phyloP scores from a whole-genome alignment of 2,329 filamentous ascomycete genomes.

The Exophiala sideris region DNA sequence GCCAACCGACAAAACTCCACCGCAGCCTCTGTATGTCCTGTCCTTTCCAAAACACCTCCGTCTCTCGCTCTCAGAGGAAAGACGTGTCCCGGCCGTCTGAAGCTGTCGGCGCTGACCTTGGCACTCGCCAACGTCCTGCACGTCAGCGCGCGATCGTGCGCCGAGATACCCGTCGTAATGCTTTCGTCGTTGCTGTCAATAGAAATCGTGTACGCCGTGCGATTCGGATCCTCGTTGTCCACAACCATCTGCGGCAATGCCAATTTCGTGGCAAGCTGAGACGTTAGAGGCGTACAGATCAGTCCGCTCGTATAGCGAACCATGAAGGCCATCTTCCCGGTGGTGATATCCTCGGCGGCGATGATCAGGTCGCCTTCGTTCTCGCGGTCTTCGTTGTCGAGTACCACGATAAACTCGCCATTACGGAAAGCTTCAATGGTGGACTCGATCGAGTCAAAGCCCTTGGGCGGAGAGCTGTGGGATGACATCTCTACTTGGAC shows the following conservation, averaged over 20 bases:
- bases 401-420: conserved; percentile 92
- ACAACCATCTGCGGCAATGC: conserved; percentile 85
- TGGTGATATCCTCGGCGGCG: conserved; percentile 76
- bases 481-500: conserved; percentile 7
- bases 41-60: conserved; percentile 75
- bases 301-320: conserved; percentile 84
- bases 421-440: conserved; percentile 32
- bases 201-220: conserved; percentile 89
- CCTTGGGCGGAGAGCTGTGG: conserved; percentile 11
- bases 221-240: conserved; percentile 71
- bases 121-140: conserved; percentile 74
- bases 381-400: conserved; percentile 87
- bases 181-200: conserved; percentile 72
- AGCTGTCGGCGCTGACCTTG: conserved; percentile 53
- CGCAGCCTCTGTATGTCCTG: conserved; percentile 90
- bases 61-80: conserved; percentile 75
- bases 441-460: conserved; percentile 34
- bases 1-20: conserved; percentile 85
- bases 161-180: conserved; percentile 85
- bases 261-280: conserved; percentile 65
- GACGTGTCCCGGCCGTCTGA: conserved; percentile 85
- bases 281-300: conserved; percentile 80
- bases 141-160: conserved; percentile 79
- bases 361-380: conserved; percentile 99
- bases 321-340: conserved; percentile 93